Percentiles rank a stretch among this genome's conserved stretches.
Evolutionary conservation across 345 rosid genomes (phyloP).

Genomic region (Eucalyptus pauciflora): DNA sequence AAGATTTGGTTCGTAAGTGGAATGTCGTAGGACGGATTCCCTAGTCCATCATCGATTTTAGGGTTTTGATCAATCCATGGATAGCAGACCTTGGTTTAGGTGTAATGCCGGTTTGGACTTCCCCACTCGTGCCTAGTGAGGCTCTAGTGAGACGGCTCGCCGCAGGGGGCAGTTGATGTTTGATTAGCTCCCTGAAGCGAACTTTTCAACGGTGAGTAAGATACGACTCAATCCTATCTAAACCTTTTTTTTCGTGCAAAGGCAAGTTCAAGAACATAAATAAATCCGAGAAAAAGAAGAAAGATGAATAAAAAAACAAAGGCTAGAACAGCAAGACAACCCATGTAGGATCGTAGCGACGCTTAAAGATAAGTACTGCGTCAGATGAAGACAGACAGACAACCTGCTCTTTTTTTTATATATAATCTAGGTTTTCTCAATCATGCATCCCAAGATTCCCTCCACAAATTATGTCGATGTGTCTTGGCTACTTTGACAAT

Average conservation of each 20-base stretch:
- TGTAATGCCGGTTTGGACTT: background rate
- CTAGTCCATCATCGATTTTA: background rate
- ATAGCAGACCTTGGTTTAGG: background rate
- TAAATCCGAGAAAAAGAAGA: background rate
- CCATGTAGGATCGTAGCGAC: background rate
- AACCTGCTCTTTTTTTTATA: background rate
- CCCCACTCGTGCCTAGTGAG: background rate
- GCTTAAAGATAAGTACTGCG: background rate
- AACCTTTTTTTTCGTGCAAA: background rate
- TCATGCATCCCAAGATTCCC: background rate
- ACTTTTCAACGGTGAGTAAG: background rate
- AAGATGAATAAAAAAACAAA: background rate
- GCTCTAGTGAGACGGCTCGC: background rate
- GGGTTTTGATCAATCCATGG: background rate
- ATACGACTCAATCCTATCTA: background rate
- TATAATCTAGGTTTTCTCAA: background rate
- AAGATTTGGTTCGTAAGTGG: background rate
- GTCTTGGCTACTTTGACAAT: background rate
- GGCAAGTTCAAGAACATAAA: background rate
- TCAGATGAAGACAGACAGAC: background rate
- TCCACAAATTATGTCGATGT: slow-evolving; percentile 1
- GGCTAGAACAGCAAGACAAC: background rate
- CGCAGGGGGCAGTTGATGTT: background rate
- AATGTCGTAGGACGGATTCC: background rate
- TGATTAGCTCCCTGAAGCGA: background rate